A percentile compares a stretch with the other conserved stretches of the same genome.
These are phyloP conservation scores for Talaromyces albobiverticillius DNA, from an alignment of 2,329 filamentous ascomycete species.

Conservation along the genomic window DNA sequence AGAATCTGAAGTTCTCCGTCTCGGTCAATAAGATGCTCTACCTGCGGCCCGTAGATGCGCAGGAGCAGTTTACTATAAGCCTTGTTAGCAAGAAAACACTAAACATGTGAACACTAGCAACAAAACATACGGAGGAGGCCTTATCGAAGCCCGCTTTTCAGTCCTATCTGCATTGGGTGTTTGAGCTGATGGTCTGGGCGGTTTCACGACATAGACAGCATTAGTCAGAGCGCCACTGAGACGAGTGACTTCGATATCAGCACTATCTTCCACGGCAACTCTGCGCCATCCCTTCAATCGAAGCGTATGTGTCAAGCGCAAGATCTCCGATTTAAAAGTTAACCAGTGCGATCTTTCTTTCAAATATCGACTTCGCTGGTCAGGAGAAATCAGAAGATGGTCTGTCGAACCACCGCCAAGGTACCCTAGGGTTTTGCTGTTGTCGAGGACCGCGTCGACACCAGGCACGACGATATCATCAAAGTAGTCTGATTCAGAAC, in stretches of 20 bases:
- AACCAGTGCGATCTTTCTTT: constrained; percentile 77
- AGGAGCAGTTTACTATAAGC: constrained; percentile 70
- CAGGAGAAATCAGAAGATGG: constrained; percentile 40
- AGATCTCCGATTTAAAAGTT: constrained; percentile 87
- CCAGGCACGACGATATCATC: constrained; percentile 83
- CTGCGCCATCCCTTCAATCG: constrained; percentile 88
- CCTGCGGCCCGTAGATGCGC: constrained; percentile 90
- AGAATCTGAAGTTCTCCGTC: constrained; percentile 86
- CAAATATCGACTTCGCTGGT: constrained; percentile 49
- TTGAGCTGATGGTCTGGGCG: constrained; percentile 62
- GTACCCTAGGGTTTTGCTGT: constrained; percentile 82
- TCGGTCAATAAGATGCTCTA: constrained; percentile 92
- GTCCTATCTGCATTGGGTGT: constrained; percentile 39
- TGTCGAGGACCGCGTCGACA: constrained; percentile 83
- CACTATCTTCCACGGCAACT: constrained; percentile 55
- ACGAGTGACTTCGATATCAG: constrained; percentile 45
- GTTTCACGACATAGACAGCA: constrained; percentile 89
- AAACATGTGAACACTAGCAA: background rate
- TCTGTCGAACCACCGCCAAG: constrained; percentile 53
- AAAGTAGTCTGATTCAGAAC: constrained; percentile 80
- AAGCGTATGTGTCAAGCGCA: constrained; percentile 84
- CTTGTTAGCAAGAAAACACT: background rate
- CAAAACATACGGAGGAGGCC: constrained; percentile 52
- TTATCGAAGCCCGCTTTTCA: constrained; percentile 38
- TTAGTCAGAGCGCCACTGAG: constrained; percentile 90